Conservation (phyloP, 495 filamentous ascomycete species). For the Trichoderma asperelloides region DNA sequence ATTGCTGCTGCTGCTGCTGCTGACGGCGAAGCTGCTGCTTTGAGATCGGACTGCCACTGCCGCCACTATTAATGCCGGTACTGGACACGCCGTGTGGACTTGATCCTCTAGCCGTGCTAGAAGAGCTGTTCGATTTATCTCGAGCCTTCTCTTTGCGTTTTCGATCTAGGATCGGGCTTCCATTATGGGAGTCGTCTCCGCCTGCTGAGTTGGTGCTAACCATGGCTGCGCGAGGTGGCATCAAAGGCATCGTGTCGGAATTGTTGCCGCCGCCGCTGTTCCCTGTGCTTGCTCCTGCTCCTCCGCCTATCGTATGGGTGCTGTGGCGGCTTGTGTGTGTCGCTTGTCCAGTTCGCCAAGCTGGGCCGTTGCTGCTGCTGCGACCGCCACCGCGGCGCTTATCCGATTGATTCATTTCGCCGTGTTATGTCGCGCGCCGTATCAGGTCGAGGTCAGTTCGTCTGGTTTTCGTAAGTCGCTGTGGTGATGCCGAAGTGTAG, state of each 20-base stretch:
- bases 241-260: conserved; percentile 3
- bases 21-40: conserved; percentile 1
- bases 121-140: neutral
- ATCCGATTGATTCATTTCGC: conserved; percentile 22
- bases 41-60: neutral
- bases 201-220: neutral
- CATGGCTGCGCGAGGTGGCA: conserved; percentile 13
- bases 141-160: neutral
- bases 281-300: neutral
- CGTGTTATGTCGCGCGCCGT: conserved; percentile 8
- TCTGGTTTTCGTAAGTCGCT: neutral
- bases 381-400: conserved; percentile 22
- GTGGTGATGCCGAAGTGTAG: neutral
- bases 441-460: neutral
- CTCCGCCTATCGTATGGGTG: neutral
- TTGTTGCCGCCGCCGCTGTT: conserved; percentile 6
- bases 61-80: conserved; percentile 4
- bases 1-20: neutral
- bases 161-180: neutral
- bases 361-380: conserved; percentile 5
- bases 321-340: neutral
- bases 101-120: conserved; percentile 3
- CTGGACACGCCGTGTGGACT: neutral
- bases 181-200: neutral
- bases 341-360: neutral